These are phyloP conservation scores for Paramecium octaurelia DNA, from an alignment of 73 alveolate species.

Conservation along the genomic window DNA sequence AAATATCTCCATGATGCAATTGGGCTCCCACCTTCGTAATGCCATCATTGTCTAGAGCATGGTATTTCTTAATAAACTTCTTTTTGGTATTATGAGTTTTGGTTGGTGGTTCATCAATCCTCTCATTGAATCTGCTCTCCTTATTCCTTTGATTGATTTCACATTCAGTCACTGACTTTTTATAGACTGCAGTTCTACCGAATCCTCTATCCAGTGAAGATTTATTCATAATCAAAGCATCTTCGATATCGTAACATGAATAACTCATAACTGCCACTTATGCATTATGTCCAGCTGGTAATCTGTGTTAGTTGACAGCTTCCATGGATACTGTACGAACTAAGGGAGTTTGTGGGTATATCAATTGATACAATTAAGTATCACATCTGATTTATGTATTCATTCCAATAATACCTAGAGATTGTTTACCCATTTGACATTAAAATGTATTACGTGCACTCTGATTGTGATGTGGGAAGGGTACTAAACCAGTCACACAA, in stretches of 20 bases:
- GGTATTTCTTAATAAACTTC: constrained; percentile 69
- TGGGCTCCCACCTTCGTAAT: constrained; percentile 84
- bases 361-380: constrained; percentile 90
- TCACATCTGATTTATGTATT: constrained; percentile 75
- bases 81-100: not conserved
- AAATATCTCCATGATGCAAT: constrained; percentile 86
- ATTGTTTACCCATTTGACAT: constrained; percentile 99
- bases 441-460: constrained; percentile 98
- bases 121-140: constrained; percentile 7
- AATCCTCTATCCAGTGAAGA: constrained; percentile 99
- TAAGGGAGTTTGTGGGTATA: constrained; percentile 97
- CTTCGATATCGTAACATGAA: constrained; percentile 99
- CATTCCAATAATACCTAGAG: constrained; percentile 90
- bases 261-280: constrained; percentile 98
- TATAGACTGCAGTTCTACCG: constrained; percentile 86
- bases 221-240: constrained; percentile 94
- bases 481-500: constrained; percentile 90
- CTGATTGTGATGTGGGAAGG: constrained; percentile 99
- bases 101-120: constrained; percentile 49
- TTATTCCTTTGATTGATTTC: not conserved
- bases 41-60: constrained; percentile 95
- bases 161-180: constrained; percentile 72
- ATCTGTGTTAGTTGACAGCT: constrained; percentile 86
- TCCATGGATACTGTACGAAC: constrained; percentile 97
- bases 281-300: constrained; percentile 99